Evolutionary conservation across 148 eudicot species (phyloP).

Genomic region (Drosera capensis): DNA sequence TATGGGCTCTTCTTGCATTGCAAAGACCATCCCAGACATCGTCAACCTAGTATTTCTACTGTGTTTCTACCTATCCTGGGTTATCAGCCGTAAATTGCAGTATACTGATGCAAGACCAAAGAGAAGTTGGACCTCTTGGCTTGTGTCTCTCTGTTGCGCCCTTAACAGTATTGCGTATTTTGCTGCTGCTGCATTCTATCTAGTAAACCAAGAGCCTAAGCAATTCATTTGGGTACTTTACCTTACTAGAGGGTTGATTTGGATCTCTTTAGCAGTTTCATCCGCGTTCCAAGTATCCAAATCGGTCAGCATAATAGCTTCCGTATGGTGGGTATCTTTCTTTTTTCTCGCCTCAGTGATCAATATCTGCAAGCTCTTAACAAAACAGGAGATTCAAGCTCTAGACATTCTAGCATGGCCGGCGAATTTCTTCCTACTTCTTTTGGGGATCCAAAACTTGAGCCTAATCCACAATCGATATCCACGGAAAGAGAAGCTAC

Average conservation of each 20-base stretch:
- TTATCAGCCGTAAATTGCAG: slow-evolving; percentile 7
- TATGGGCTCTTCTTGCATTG: slow-evolving; percentile 20
- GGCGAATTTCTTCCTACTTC: slow-evolving; percentile 29
- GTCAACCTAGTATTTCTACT: slow-evolving; percentile 27
- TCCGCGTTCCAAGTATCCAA: slow-evolving; percentile 20
- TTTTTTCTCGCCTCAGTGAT: slow-evolving; percentile 28
- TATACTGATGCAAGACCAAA: neutral
- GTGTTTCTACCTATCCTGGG: slow-evolving; percentile 16
- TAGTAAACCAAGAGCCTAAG: slow-evolving; percentile 3
- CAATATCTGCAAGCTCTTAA: slow-evolving; percentile 14
- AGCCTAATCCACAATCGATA: slow-evolving; percentile 5
- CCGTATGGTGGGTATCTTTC: slow-evolving; percentile 36
- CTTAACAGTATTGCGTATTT: slow-evolving; percentile 22
- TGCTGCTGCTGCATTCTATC: slow-evolving; percentile 12
- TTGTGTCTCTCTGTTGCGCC: slow-evolving; percentile 24
- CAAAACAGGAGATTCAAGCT: slow-evolving; percentile 7
- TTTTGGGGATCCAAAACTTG: slow-evolving; percentile 23
- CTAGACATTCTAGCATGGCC: slow-evolving; percentile 31
- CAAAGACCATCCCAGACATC: slow-evolving; percentile 17
- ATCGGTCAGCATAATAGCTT: slow-evolving; percentile 18
- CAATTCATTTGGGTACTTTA: slow-evolving; percentile 14
- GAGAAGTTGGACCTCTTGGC: slow-evolving; percentile 12
- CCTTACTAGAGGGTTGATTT: slow-evolving; percentile 25
- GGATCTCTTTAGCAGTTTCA: slow-evolving; percentile 35
- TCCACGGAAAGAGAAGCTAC: slow-evolving; percentile 4